phyloP scores from a whole-genome alignment of 768 basidiomycete genomes.

The Tulasnella sp. region DNA sequence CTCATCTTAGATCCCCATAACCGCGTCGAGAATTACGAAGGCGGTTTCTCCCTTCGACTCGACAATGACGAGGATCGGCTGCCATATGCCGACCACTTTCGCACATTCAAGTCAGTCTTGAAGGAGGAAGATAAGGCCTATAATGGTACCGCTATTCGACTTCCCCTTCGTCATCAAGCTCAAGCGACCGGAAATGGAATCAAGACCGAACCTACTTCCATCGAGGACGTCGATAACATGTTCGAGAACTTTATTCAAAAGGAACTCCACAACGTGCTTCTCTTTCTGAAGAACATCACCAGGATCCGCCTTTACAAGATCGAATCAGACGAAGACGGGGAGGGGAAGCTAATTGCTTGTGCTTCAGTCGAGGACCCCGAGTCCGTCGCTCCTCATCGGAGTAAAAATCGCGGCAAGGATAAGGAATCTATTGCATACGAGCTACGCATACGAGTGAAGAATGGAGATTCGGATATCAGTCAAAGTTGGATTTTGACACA shows the following conservation, averaged over 20 bases:
- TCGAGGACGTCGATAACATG: conserved; percentile 36
- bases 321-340: conserved; percentile 22
- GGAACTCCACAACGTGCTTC: background rate
- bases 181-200: conserved; percentile 30
- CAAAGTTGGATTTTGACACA: conserved; percentile 11
- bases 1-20: conserved; percentile 1
- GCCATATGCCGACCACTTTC: background rate
- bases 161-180: conserved; percentile 40
- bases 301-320: conserved; percentile 36
- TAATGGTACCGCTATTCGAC: conserved; percentile 36
- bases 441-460: background rate
- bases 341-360: conserved; percentile 15
- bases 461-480: background rate
- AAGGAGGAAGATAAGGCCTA: conserved; percentile 16
- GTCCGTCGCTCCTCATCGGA: background rate
- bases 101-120: background rate
- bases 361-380: conserved; percentile 7
- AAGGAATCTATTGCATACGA: background rate
- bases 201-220: conserved; percentile 32
- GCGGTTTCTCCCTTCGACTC: background rate
- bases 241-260: conserved; percentile 21
- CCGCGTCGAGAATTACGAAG: background rate
- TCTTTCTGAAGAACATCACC: conserved; percentile 6
- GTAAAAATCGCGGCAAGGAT: background rate
- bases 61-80: background rate